phyloP scores from a whole-genome alignment of 2,329 filamentous ascomycete species.

The Trichoderma atroviride region DNA sequence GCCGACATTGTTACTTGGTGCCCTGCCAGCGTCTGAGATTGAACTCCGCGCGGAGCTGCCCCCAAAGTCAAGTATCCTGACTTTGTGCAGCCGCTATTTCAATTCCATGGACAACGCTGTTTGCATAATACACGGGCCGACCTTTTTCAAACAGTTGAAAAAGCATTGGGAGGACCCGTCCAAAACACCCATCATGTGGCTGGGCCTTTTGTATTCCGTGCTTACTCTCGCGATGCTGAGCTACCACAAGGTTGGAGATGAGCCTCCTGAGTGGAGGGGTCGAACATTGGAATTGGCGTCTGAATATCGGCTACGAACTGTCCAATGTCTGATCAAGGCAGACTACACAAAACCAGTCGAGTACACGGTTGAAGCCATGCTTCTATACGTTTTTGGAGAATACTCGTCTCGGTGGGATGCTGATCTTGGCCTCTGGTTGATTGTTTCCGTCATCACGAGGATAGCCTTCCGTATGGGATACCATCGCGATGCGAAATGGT shows the following conservation, averaged over 20 bases:
- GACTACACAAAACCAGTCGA: slow-evolving; percentile 77
- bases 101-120: slow-evolving; percentile 74
- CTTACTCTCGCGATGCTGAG: slow-evolving; percentile 77
- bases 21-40: slow-evolving; percentile 68
- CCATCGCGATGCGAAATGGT: slow-evolving; percentile 76
- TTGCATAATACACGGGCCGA: slow-evolving; percentile 79
- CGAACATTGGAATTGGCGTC: slow-evolving; percentile 60
- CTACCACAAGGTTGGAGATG: slow-evolving; percentile 77
- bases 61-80: slow-evolving; percentile 78
- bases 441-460: slow-evolving; percentile 58
- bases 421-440: slow-evolving; percentile 67
- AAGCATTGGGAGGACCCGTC: slow-evolving; percentile 71
- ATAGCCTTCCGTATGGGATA: slow-evolving; percentile 72
- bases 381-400: slow-evolving; percentile 76
- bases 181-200: slow-evolving; percentile 75
- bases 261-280: slow-evolving; percentile 77
- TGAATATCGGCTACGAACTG: slow-evolving; percentile 71
- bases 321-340: slow-evolving; percentile 74
- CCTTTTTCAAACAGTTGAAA: slow-evolving; percentile 74
- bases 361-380: slow-evolving; percentile 76
- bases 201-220: slow-evolving; percentile 75
- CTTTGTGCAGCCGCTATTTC: slow-evolving; percentile 87
- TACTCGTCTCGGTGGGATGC: slow-evolving; percentile 74
- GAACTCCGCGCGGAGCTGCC: slow-evolving; percentile 83
- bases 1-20: slow-evolving; percentile 78